Conservation (phyloP, 140 eudicot species). For the Anethum foeniculum region DNA sequence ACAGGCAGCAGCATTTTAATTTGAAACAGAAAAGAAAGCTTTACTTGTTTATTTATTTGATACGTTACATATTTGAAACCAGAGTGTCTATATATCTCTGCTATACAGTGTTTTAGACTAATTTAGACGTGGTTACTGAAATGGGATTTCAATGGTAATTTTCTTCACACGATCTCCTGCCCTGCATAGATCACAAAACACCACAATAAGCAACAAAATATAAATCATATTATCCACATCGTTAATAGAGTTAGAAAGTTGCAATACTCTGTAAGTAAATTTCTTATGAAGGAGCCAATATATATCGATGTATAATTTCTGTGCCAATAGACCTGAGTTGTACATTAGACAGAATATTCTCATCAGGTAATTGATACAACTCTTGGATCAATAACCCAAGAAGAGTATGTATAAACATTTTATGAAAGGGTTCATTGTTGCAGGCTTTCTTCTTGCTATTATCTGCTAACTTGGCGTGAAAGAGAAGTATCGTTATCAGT, state of each 20-base stretch:
- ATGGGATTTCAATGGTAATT: background rate
- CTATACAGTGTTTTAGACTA: background rate
- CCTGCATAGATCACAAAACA: background rate
- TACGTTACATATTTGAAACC: too few relatives aligned
- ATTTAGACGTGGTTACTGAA: background rate
- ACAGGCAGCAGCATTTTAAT: background rate
- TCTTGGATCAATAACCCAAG: background rate
- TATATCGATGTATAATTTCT: background rate
- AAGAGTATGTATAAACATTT: background rate
- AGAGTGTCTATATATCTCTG: too few relatives aligned
- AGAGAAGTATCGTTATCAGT: slow-evolving; percentile 29
- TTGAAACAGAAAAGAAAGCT: background rate
- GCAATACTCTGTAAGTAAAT: background rate
- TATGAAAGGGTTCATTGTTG: background rate
- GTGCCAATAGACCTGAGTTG: background rate
- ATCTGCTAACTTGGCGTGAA: background rate
- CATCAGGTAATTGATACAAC: background rate
- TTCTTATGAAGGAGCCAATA: background rate
- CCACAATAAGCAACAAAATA: background rate
- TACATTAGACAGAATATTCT: background rate
- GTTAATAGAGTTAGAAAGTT: background rate
- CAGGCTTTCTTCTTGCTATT: background rate
- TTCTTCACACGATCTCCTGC: background rate
- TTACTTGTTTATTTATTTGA: too few relatives aligned
- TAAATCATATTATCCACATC: background rate